Evolutionary conservation across 2,329 filamentous ascomycete species (phyloP).

Genomic region (Colletotrichum tropicale): DNA sequence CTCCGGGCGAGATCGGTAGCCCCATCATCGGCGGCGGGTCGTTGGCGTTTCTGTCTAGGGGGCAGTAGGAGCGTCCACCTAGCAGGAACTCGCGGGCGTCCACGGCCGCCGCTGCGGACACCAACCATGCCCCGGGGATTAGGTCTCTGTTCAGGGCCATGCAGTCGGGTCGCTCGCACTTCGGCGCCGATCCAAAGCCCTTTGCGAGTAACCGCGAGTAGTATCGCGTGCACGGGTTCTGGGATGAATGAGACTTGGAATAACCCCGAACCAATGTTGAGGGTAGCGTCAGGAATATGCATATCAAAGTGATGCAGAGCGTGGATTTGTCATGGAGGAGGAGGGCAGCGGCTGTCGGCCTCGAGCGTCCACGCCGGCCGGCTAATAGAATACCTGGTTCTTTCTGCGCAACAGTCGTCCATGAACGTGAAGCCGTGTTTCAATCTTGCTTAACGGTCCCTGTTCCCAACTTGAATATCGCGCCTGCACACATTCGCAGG

Average conservation of each 20-base stretch:
- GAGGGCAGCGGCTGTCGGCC: neutral
- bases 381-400: constrained; percentile 10
- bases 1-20: constrained; percentile 74
- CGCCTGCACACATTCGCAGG: neutral
- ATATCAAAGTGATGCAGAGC: neutral
- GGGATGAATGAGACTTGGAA: neutral
- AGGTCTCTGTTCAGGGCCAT: neutral
- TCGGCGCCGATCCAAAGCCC: neutral
- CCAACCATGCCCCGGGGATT: neutral
- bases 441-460: neutral
- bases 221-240: neutral
- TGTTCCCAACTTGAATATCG: neutral
- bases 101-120: neutral
- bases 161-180: neutral
- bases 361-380: neutral
- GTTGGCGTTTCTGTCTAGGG: constrained; percentile 24
- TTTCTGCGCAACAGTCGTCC: neutral
- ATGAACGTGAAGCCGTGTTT: neutral
- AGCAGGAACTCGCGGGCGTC: neutral
- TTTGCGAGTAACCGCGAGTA: neutral
- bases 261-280: neutral
- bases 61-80: constrained; percentile 7
- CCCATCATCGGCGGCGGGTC: constrained; percentile 55
- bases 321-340: neutral
- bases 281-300: neutral